These are phyloP conservation scores for Euphorbia lathyris DNA, from an alignment of 345 rosid species.

Conservation along the genomic window DNA sequence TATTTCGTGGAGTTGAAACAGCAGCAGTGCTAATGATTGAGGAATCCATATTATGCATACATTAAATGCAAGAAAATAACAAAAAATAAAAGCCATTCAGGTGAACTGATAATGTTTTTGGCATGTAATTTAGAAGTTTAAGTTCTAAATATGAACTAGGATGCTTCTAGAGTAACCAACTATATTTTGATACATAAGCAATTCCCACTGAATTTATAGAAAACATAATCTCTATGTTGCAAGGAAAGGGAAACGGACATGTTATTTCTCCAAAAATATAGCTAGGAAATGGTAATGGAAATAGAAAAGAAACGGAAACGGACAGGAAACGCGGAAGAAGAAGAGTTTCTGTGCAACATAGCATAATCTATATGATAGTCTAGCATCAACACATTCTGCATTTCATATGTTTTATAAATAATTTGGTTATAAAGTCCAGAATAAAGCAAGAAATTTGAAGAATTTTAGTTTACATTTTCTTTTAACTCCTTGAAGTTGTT, in stretches of 20 bases:
- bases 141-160: neutral
- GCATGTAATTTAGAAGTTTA: neutral
- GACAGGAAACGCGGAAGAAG: too few relatives aligned
- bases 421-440: neutral
- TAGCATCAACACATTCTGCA: neutral
- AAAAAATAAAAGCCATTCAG: neutral
- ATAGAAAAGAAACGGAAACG: too few relatives aligned
- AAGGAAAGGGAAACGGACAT: neutral
- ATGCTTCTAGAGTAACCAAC: neutral
- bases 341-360: too few relatives aligned
- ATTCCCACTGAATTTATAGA: too few relatives aligned
- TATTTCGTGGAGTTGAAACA: neutral
- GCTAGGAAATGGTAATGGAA: too few relatives aligned
- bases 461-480: slow-evolving; percentile 59
- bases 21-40: neutral
- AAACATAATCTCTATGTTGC: too few relatives aligned
- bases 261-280: too few relatives aligned
- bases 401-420: neutral
- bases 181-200: neutral
- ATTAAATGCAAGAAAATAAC: slow-evolving; percentile 8
- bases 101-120: neutral
- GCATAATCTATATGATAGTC: slow-evolving; percentile 3
- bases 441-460: slow-evolving; percentile 9
- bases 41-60: neutral
- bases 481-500: slow-evolving; percentile 81